Evolutionary conservation across 164 flowering plant species (phyloP), one percentile per base, ranked within the genome.

Genomic region (Chimonanthus praecox): DNA sequence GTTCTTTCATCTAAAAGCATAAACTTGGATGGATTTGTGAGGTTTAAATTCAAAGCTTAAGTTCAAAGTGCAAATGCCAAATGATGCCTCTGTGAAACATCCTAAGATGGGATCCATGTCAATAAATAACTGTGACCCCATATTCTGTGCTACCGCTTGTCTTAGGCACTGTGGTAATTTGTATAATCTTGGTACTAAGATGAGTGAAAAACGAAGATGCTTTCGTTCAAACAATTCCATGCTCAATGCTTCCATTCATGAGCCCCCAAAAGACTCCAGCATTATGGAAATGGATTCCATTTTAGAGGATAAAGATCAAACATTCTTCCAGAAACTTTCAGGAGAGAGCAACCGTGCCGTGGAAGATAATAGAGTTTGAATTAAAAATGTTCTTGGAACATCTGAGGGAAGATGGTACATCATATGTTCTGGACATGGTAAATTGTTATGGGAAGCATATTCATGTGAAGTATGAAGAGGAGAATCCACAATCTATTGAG

Each of bases 321-420:
- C 13, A n/a, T 9, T 9, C 4, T 67, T 67, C 69, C 6, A 45
- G 69, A 45, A 4, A 15, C 9, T 5, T 67, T 47, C 13, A 45
- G n/a, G 20, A 15, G 49, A 13, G n/a, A 47, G n/a, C 49, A 67
- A 13, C 46, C 18, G 20, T 47, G 7, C n/a, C 9, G 9, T 67
- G 49, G 67, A 47, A n/a, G 75, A 76, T 21, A 47, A 47, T 5
- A 0, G 83, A 75, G 70, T 75, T 72, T 10, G 71, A 71, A 10
- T 81, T 81, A 72, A 67, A 21, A 43, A 44, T 49, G 47, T 84
- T 83, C 74, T 73, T 82, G 75, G 80, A 71, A 0, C 71, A 80
- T 67, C 64, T 78, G 69, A 82, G 71, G 70, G 79, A 72, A 78
- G 78, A 80, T 71, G 83, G 79, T 9, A 74, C 68, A 4, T 73